Conservation (phyloP, 176 grass and related monocot species). For the Bolboschoenus planiculmis region DNA sequence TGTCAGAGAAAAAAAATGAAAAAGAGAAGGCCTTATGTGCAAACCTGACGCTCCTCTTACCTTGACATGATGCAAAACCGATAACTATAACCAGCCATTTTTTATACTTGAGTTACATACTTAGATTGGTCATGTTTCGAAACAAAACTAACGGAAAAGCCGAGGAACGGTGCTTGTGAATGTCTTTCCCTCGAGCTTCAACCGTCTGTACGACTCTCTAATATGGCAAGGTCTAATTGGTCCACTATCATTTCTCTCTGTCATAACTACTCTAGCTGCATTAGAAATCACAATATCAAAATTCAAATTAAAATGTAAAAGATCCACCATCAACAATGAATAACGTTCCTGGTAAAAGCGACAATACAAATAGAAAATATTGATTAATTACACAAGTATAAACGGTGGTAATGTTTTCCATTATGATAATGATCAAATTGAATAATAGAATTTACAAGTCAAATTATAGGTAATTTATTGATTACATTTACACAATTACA, state of each 20-base stretch:
- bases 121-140: background rate
- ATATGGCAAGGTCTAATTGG: constrained; percentile 92
- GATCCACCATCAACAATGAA: background rate
- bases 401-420: background rate
- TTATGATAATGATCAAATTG: background rate
- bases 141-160: constrained; percentile 57
- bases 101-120: background rate
- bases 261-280: constrained; percentile 80
- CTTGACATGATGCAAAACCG: background rate
- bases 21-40: background rate
- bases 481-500: constrained; percentile 1
- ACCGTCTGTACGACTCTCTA: constrained; percentile 76
- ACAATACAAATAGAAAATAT: background rate
- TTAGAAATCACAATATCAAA: constrained; percentile 2
- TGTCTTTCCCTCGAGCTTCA: constrained; percentile 84
- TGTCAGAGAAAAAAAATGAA: background rate
- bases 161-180: constrained; percentile 52
- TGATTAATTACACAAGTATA: background rate
- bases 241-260: constrained; percentile 72
- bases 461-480: background rate
- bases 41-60: background rate
- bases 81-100: background rate
- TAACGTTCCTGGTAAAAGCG: background rate
- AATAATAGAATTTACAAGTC: background rate
- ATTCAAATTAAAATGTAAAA: background rate